Percentiles rank a stretch among this genome's conserved stretches.
Conservation (phyloP, 805 yeast genomes). For the Hanseniaspora clermontiae region DNA sequence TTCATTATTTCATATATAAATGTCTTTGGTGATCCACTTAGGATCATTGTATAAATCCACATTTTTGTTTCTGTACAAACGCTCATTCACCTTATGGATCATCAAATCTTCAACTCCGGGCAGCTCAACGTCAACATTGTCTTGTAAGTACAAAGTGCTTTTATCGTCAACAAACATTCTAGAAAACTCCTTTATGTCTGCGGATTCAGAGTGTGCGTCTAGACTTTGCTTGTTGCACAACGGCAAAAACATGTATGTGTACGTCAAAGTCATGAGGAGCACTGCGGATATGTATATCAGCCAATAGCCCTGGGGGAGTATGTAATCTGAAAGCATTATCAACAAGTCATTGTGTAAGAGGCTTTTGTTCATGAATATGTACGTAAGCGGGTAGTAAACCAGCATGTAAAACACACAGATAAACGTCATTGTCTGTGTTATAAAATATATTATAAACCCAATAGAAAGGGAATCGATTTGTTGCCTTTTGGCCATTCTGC, state of each 20-base stretch:
- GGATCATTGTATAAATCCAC: neutral
- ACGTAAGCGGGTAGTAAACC: constrained; percentile 4
- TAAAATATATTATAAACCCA: constrained; percentile 9
- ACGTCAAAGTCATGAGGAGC: neutral
- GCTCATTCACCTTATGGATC: constrained; percentile 2
- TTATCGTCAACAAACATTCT: constrained; percentile 5
- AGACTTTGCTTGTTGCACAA: neutral
- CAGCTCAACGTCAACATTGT: constrained; percentile 1
- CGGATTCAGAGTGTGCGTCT: neutral
- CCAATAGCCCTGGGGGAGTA: constrained; percentile 14
- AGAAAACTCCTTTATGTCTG: neutral
- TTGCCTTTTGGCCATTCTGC: neutral
- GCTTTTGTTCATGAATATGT: neutral
- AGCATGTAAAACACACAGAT: neutral
- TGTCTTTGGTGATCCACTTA: constrained; percentile 7
- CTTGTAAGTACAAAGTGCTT: neutral
- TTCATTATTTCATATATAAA: neutral
- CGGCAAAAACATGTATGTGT: constrained; percentile 3
- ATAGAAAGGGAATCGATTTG: constrained; percentile 9
- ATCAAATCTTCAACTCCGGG: constrained; percentile 9
- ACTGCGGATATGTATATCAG: constrained; percentile 1
- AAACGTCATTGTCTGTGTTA: neutral
- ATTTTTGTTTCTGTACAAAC: constrained; percentile 3
- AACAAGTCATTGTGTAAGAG: neutral
- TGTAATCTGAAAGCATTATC: neutral